Evolutionary conservation across 805 yeast species (phyloP).

Genomic region (Pichia heedii): DNA sequence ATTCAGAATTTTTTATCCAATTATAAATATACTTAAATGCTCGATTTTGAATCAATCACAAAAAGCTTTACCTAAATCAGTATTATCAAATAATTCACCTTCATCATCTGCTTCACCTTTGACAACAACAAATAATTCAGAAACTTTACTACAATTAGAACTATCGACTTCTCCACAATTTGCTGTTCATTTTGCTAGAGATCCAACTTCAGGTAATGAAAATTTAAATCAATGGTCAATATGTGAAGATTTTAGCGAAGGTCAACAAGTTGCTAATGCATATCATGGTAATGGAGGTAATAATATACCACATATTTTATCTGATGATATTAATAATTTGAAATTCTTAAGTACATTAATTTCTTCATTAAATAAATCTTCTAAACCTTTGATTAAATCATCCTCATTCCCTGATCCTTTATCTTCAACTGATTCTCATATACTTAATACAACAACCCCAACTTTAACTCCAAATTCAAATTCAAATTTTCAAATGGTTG

Average conservation of each 20-base stretch:
- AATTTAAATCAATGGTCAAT: slow-evolving; percentile 65
- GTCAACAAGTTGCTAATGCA: slow-evolving; percentile 70
- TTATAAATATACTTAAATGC: slow-evolving; percentile 49
- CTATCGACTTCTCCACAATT: slow-evolving; percentile 56
- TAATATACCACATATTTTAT: slow-evolving; percentile 58
- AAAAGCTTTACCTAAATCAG: neutral
- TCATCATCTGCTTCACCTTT: no score
- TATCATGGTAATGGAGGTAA: slow-evolving; percentile 49
- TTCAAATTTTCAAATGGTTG: no score
- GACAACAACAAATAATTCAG: slow-evolving; percentile 11
- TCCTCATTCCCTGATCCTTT: slow-evolving; percentile 22
- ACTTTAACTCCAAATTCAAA: no score
- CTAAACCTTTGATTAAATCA: slow-evolving; percentile 19
- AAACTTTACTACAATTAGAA: slow-evolving; percentile 28
- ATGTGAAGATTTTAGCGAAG: slow-evolving; percentile 79
- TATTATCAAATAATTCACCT: no score
- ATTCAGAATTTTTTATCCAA: slow-evolving; percentile 65
- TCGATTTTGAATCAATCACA: slow-evolving; percentile 39
- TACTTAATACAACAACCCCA: neutral
- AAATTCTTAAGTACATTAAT: slow-evolving; percentile 27
- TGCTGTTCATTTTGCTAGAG: slow-evolving; percentile 63
- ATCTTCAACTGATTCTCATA: slow-evolving; percentile 1
- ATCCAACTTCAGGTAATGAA: slow-evolving; percentile 34
- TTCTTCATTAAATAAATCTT: slow-evolving; percentile 21
- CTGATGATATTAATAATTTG: slow-evolving; percentile 36